Conservation (phyloP, 345 rosid species). For the Anacardium occidentale region DNA sequence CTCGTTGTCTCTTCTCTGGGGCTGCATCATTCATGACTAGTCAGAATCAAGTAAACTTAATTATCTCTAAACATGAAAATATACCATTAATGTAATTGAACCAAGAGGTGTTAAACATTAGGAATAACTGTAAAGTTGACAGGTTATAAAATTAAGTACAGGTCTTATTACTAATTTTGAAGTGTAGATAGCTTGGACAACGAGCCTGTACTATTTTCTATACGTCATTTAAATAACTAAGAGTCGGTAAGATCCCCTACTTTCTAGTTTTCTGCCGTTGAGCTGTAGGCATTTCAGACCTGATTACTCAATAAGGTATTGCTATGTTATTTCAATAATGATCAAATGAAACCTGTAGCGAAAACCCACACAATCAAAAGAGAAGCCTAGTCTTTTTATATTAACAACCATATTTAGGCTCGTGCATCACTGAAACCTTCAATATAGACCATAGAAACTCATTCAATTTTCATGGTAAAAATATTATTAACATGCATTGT, state of each 20-base stretch:
- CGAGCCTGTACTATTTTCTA: constrained; percentile 3
- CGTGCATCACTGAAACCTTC: not conserved
- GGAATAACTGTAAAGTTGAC: not conserved
- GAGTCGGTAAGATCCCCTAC: constrained; percentile 13
- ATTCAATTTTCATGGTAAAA: not conserved
- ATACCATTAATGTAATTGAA: not conserved
- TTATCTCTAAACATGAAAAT: not conserved
- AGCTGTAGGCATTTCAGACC: not conserved
- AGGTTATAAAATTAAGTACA: not conserved
- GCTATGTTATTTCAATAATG: not conserved
- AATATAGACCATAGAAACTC: not conserved
- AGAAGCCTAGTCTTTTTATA: not conserved
- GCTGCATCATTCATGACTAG: constrained; percentile 45
- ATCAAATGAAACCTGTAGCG: not conserved
- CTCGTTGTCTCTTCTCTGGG: constrained; percentile 96
- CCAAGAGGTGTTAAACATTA: not conserved
- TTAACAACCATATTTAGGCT: not conserved
- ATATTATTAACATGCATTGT: not conserved
- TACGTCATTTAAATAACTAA: constrained; percentile 8
- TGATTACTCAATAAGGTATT: not conserved
- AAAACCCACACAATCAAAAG: not conserved
- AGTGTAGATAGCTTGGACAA: not conserved
- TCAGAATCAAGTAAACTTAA: not conserved
- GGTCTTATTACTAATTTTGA: not conserved
- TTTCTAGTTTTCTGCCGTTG: not conserved